phyloP scores from a whole-genome alignment of 1,139 yeast genomes.

The Blastobotrys ciferrii region DNA sequence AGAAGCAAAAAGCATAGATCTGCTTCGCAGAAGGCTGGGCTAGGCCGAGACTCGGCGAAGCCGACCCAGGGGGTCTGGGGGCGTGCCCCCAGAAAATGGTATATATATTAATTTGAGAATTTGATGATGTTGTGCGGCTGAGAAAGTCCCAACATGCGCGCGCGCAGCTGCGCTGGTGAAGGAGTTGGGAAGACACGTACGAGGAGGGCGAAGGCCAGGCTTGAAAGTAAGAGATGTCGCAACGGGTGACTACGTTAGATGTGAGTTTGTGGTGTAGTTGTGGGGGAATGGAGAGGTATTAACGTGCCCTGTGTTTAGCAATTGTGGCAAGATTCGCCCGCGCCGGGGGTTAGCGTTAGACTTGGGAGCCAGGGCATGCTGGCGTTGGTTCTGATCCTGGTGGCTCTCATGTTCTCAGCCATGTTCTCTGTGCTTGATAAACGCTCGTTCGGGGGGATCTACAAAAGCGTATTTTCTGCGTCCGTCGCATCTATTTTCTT shows the following conservation, averaged over 20 bases:
- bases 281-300: not conserved
- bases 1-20: no score
- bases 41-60: no score
- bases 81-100: no score
- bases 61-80: no score
- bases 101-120: no score
- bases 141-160: no score
- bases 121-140: no score
- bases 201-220: not conserved
- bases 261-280: not conserved
- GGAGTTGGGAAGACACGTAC: not conserved
- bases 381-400: conserved; percentile 12
- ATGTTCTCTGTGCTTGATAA: conserved; percentile 29
- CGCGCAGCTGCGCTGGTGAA: no score
- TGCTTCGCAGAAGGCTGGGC: no score
- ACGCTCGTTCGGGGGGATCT: conserved; percentile 23
- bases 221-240: not conserved
- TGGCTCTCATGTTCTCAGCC: conserved; percentile 26
- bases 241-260: not conserved
- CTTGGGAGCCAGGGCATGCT: conserved; percentile 10
- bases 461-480: conserved; percentile 27
- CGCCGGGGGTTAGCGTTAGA: conserved; percentile 1
- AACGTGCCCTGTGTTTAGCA: not conserved
- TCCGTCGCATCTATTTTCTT: conserved; percentile 34
- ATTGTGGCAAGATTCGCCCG: conserved; percentile 11